Evolutionary conservation across 1,284 basidiomycete genomes (phyloP).

Genomic region (Veloporphyrellus conicus): DNA sequence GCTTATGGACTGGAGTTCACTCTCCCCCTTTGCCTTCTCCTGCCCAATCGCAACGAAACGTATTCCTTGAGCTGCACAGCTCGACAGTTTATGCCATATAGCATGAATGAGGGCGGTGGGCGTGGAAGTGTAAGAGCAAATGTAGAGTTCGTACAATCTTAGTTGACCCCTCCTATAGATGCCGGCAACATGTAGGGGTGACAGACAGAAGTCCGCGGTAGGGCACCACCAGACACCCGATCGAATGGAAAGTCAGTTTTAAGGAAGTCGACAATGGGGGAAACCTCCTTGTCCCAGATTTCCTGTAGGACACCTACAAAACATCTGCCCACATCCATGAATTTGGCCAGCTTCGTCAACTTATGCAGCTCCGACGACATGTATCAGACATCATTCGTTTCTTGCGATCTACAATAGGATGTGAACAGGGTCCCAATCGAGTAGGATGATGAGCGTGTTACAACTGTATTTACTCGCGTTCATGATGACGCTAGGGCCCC

Average conservation of each 20-base stretch:
- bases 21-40: no score
- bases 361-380: background rate
- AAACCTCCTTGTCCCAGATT: background rate
- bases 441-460: background rate
- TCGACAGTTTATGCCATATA: background rate
- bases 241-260: background rate
- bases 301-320: no score
- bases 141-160: background rate
- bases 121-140: background rate
- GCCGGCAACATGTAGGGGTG: background rate
- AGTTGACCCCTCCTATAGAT: background rate
- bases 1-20: no score
- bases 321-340: background rate
- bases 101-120: background rate
- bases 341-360: background rate
- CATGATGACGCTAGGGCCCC: background rate
- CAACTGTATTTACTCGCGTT: background rate
- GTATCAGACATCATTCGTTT: background rate
- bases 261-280: background rate
- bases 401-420: background rate
- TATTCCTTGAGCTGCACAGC: background rate
- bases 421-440: background rate
- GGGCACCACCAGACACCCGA: background rate
- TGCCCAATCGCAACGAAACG: no score
- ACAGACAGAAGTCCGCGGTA: background rate